Conservation (phyloP, 2,329 filamentous ascomycete species). For the Aphanoascus verrucosus region DNA sequence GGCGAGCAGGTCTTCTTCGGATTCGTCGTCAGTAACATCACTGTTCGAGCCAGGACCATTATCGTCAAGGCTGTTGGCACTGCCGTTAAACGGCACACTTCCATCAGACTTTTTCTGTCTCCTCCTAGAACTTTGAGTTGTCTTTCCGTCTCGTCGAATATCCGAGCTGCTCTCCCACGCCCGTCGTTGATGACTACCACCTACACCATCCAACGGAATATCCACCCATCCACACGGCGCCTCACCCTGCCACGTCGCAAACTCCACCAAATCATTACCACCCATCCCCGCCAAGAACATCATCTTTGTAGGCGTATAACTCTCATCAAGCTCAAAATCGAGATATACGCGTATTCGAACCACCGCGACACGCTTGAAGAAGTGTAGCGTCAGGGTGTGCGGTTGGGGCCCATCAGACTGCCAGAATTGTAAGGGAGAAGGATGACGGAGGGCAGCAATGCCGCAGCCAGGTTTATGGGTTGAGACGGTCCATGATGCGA, state of each 20-base stretch:
- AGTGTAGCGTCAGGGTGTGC: slow-evolving; percentile 52
- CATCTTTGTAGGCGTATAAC: slow-evolving; percentile 91
- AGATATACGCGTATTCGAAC: slow-evolving; percentile 49
- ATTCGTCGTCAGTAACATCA: slow-evolving; percentile 13
- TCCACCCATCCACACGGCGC: slow-evolving; percentile 85
- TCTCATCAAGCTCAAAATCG: slow-evolving; percentile 87
- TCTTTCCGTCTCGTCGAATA: too few species aligned
- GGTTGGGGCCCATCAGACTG: slow-evolving; percentile 57
- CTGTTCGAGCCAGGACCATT: slow-evolving; percentile 14
- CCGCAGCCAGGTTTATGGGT: slow-evolving; percentile 53
- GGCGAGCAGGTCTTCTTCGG: slow-evolving; percentile 23
- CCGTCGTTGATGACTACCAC: slow-evolving; percentile 31
- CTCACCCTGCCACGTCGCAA: slow-evolving; percentile 66
- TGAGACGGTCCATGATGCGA: slow-evolving; percentile 57
- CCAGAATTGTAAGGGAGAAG: slow-evolving; percentile 50
- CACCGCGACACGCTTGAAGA: slow-evolving; percentile 46
- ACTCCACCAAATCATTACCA: slow-evolving; percentile 82
- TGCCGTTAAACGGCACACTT: slow-evolving; percentile 12
- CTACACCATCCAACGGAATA: slow-evolving; percentile 58
- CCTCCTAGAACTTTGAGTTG: not conserved
- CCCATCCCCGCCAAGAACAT: slow-evolving; percentile 80
- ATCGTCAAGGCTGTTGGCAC: slow-evolving; percentile 9
- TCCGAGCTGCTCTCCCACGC: slow-evolving; percentile 1
- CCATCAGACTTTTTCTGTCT: slow-evolving; percentile 19
- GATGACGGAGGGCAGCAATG: slow-evolving; percentile 48